Percentiles rank a stretch among this genome's conserved stretches.
Evolutionary conservation across 306 rosid species (phyloP).

Genomic region (Quercus wislizeni): DNA sequence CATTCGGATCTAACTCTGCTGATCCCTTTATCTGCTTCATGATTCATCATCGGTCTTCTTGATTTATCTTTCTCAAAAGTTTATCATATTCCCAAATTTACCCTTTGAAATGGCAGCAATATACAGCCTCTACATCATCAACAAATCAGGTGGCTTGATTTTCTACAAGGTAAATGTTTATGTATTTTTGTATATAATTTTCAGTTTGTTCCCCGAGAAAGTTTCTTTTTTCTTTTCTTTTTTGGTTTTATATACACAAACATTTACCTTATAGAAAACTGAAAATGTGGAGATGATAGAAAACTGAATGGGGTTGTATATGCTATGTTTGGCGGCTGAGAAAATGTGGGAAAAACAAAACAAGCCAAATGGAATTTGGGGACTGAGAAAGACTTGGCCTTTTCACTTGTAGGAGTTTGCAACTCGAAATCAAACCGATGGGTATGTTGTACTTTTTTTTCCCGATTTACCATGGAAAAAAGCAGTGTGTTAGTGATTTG

Average conservation of each 20-base stretch:
- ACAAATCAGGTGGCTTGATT: constrained; percentile 92
- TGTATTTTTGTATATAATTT: background rate
- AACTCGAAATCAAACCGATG: background rate
- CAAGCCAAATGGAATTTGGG: background rate
- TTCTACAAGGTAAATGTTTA: constrained; percentile 68
- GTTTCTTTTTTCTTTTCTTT: background rate
- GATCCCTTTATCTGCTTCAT: too few species aligned
- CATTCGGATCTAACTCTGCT: too few species aligned
- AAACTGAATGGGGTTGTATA: background rate
- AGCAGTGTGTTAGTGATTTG: background rate
- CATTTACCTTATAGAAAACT: background rate
- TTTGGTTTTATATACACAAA: too few species aligned
- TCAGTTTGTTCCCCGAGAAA: background rate
- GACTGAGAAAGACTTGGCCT: background rate
- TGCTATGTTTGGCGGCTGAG: background rate
- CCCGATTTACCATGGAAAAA: background rate
- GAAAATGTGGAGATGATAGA: background rate
- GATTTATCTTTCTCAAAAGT: too few species aligned
- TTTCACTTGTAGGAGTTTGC: background rate
- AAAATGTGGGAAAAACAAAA: background rate
- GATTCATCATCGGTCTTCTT: too few species aligned
- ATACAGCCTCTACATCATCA: constrained; percentile 88
- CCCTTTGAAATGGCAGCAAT: constrained; percentile 72
- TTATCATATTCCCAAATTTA: constrained; percentile 18
- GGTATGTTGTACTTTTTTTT: background rate